Conservation (phyloP, 2,329 filamentous ascomycete genomes). For the Cryoendolithus antarcticus region DNA sequence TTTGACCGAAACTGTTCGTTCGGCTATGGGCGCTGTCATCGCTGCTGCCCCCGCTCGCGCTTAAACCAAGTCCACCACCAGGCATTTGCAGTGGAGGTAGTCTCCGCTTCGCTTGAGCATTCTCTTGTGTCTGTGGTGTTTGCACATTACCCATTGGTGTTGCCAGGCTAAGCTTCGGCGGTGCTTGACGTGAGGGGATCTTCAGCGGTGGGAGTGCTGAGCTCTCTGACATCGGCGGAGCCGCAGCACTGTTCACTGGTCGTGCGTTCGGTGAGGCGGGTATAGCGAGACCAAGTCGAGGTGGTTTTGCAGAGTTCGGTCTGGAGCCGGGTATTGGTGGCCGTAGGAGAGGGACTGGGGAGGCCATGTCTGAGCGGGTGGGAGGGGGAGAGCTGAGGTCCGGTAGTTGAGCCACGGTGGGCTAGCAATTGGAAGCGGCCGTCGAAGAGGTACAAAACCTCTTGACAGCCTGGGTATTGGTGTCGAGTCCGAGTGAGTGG, state of each 20-base stretch:
- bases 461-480: conserved; percentile 15
- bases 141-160: conserved; percentile 76
- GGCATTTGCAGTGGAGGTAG: conserved; percentile 42
- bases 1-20: conserved; percentile 75
- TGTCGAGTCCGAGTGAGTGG: too few species aligned
- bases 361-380: conserved; percentile 47
- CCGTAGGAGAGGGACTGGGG: conserved; percentile 67
- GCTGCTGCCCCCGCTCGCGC: conserved; percentile 59
- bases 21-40: conserved; percentile 67
- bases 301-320: conserved; percentile 34
- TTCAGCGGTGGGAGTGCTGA: conserved; percentile 22
- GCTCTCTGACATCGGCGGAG: conserved; percentile 24
- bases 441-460: conserved; percentile 19
- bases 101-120: conserved; percentile 34
- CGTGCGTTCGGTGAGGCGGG: conserved; percentile 75
- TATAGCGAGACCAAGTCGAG: conserved; percentile 77
- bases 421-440: conserved; percentile 14
- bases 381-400: conserved; percentile 9
- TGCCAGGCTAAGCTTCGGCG: conserved; percentile 71
- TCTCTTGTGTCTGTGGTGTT: conserved; percentile 55
- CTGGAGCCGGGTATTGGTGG: conserved; percentile 66
- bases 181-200: conserved; percentile 43
- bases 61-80: conserved; percentile 46
- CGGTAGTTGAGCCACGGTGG: conserved; percentile 19
- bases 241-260: conserved; percentile 43